Conservation (phyloP, 2,329 filamentous ascomycete species). For the Penicillium carneum region DNA sequence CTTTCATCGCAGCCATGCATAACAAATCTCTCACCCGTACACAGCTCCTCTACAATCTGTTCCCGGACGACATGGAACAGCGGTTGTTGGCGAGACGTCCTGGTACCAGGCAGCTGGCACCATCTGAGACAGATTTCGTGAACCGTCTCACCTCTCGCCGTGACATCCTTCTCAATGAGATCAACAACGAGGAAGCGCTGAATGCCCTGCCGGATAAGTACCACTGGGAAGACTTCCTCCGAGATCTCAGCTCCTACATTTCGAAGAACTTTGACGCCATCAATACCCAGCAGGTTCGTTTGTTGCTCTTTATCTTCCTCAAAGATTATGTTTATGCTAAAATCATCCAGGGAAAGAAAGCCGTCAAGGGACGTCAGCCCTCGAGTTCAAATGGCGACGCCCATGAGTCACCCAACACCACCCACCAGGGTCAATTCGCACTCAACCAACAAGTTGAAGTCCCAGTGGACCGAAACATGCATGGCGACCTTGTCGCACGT, state of each 20-base stretch:
- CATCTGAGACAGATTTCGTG: conserved; percentile 67
- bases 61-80: conserved; percentile 64
- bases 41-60: conserved; percentile 66
- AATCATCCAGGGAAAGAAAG: conserved; percentile 46
- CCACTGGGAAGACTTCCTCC: conserved; percentile 69
- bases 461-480: conserved; percentile 51
- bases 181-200: conserved; percentile 59
- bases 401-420: conserved; percentile 47
- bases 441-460: conserved; percentile 50
- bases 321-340: conserved; percentile 30
- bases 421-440: conserved; percentile 53
- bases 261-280: conserved; percentile 64
- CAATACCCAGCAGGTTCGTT: conserved; percentile 56
- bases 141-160: conserved; percentile 62
- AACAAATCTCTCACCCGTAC: conserved; percentile 63
- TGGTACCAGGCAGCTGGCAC: conserved; percentile 61
- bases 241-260: conserved; percentile 65
- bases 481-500: conserved; percentile 57
- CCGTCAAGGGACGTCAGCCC: conserved; percentile 48
- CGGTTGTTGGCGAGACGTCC: conserved; percentile 63
- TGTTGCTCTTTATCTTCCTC: not conserved
- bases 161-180: conserved; percentile 63
- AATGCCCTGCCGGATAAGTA: conserved; percentile 65
- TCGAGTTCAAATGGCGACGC: conserved; percentile 48
- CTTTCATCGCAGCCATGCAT: conserved; percentile 68